phyloP scores from a whole-genome alignment of 495 filamentous ascomycete genomes.

The Aspergillus leporis region DNA sequence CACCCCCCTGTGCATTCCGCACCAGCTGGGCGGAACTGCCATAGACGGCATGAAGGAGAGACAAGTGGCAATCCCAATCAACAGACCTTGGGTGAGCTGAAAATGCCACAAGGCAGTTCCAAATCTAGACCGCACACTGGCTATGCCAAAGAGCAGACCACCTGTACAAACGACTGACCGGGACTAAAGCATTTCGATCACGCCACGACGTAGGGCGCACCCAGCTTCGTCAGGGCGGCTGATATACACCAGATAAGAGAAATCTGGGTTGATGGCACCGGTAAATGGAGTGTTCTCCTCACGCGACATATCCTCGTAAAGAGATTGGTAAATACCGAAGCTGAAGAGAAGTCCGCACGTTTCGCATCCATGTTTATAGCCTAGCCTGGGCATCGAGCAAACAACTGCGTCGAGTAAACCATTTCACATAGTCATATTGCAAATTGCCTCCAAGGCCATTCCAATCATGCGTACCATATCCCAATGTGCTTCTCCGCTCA shows the following conservation, averaged over 20 bases:
- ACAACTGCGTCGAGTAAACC: no score
- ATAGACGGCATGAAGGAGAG: slow-evolving; percentile 41
- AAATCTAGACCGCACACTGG: slow-evolving; percentile 37
- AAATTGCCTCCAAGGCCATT: no score
- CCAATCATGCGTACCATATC: no score
- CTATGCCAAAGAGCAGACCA: slow-evolving; percentile 29
- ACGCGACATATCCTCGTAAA: slow-evolving; percentile 41
- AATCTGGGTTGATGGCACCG: slow-evolving; percentile 39
- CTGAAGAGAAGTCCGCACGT: slow-evolving; percentile 48
- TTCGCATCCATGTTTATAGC: no score
- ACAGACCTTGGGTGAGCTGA: slow-evolving; percentile 38
- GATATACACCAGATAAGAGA: slow-evolving; percentile 47
- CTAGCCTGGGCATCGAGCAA: no score
- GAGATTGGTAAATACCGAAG: slow-evolving; percentile 48
- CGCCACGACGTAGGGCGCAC: slow-evolving; percentile 36
- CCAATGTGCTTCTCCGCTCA: no score
- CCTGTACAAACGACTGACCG: slow-evolving; percentile 30
- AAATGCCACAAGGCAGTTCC: slow-evolving; percentile 43
- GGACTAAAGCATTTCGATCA: slow-evolving; percentile 40
- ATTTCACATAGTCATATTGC: no score
- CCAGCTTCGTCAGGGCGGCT: slow-evolving; percentile 45
- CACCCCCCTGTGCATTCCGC: slow-evolving; percentile 30
- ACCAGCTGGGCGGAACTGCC: slow-evolving; percentile 40
- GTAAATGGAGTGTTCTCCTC: slow-evolving; percentile 34
- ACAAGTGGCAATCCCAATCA: slow-evolving; percentile 37